Percentiles rank a stretch among this genome's conserved stretches.
Evolutionary conservation across 75 land plant species (phyloP).

Genomic region (Sequoia sempervirens): DNA sequence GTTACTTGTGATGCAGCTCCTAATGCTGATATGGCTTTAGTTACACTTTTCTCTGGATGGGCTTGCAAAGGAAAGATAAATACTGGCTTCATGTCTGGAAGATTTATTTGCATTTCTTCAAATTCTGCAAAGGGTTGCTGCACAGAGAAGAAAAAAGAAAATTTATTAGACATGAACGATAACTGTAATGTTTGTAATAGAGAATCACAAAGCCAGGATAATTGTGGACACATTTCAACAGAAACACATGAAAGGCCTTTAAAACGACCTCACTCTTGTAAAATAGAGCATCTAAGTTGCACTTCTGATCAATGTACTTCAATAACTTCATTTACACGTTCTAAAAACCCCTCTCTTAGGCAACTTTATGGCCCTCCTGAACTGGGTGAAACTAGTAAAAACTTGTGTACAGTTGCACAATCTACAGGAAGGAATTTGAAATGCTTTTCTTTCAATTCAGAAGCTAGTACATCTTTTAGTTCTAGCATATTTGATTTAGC

Average conservation of each 20-base stretch:
- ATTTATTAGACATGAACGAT: slow-evolving; percentile 2
- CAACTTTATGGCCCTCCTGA: slow-evolving; percentile 23
- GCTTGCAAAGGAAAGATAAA: slow-evolving; percentile 42
- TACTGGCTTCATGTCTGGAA: slow-evolving; percentile 19
- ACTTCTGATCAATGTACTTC: background rate
- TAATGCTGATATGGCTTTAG: slow-evolving; percentile 29
- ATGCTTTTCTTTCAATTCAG: slow-evolving; percentile 5
- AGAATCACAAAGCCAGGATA: slow-evolving; percentile 16
- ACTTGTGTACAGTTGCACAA: slow-evolving; percentile 7
- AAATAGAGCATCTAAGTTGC: background rate
- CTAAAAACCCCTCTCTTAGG: background rate
- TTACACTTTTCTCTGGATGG: slow-evolving; percentile 62
- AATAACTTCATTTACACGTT: background rate
- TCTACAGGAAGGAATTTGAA: slow-evolving; percentile 10
- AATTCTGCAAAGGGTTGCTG: slow-evolving; percentile 15
- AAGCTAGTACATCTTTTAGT: slow-evolving; percentile 20
- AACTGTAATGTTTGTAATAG: slow-evolving; percentile 2
- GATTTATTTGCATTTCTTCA: slow-evolving; percentile 22
- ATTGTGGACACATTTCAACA: slow-evolving; percentile 10
- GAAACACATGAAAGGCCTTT: slow-evolving; percentile 16
- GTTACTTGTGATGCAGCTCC: slow-evolving; percentile 26
- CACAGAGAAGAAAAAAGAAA: slow-evolving; percentile 8
- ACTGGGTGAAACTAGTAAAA: slow-evolving; percentile 19
- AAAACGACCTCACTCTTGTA: slow-evolving; percentile 15
- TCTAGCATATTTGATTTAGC: slow-evolving; percentile 30